A percentile compares a stretch with the other conserved stretches of the same genome.
phyloP scores from a whole-genome alignment of 306 rosid genomes.

The Casuarina cunninghamiana region DNA sequence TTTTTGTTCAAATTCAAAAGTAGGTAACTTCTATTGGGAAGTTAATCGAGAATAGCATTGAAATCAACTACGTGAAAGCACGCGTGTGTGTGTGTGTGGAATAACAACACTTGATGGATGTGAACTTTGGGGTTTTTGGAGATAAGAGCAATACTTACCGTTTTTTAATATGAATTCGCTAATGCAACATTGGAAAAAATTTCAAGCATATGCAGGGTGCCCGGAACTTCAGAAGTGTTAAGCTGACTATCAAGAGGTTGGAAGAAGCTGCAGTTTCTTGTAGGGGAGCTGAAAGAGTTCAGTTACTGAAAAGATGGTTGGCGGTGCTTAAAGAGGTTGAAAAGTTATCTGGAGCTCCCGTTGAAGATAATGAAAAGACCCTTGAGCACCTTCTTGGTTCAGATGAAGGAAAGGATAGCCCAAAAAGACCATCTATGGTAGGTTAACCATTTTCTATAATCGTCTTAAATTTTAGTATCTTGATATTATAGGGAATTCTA shows the following conservation, averaged over 20 bases:
- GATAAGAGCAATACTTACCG: background rate
- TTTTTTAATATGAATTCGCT: background rate
- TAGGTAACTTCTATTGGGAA: background rate
- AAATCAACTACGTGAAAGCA: background rate
- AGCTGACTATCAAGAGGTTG: constrained; percentile 67
- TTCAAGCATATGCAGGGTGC: constrained; percentile 45
- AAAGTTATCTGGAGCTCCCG: constrained; percentile 38
- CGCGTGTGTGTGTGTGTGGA: background rate
- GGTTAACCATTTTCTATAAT: constrained; percentile 11
- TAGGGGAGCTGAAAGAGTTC: constrained; percentile 73
- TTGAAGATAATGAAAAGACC: constrained; percentile 58
- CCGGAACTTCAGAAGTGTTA: constrained; percentile 66
- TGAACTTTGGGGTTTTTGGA: background rate
- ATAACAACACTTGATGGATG: background rate
- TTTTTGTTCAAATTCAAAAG: background rate
- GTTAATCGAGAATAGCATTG: background rate
- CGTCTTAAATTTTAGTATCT: background rate
- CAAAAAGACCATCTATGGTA: constrained; percentile 69
- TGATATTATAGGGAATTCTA: background rate
- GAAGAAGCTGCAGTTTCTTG: constrained; percentile 86
- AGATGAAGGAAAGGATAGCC: constrained; percentile 66
- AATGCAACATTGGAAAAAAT: background rate
- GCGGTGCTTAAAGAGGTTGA: constrained; percentile 76
- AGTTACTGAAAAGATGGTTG: constrained; percentile 85
- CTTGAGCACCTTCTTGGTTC: constrained; percentile 51